phyloP scores from a whole-genome alignment of 306 rosid genomes.

The Hippophae tibetana region DNA sequence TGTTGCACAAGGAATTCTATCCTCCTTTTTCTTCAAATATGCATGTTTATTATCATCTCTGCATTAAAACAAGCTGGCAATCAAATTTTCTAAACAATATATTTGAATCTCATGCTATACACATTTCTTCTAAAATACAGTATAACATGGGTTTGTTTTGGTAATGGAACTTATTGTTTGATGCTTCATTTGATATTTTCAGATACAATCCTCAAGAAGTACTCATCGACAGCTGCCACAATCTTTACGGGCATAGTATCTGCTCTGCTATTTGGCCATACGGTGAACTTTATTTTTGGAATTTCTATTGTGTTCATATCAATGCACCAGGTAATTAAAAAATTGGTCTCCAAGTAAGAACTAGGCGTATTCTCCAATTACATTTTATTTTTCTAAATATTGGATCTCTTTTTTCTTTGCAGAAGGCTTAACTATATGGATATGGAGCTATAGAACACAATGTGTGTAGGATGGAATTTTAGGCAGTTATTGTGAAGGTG shows the following conservation, averaged over 20 bases:
- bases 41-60: conserved; percentile 43
- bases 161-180: neutral
- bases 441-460: no score
- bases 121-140: neutral
- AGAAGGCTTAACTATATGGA: no score
- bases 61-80: neutral
- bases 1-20: conserved; percentile 95
- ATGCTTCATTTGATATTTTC: conserved; percentile 24
- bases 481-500: no score
- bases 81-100: neutral
- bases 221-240: conserved; percentile 95
- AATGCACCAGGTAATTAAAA: conserved; percentile 80
- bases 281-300: conserved; percentile 79
- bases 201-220: conserved; percentile 97
- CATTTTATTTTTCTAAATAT: no score
- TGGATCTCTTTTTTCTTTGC: no score
- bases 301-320: conserved; percentile 97
- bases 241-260: conserved; percentile 98
- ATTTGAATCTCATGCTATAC: neutral
- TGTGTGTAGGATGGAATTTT: no score
- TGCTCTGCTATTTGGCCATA: conserved; percentile 88
- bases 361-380: neutral
- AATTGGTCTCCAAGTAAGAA: neutral
- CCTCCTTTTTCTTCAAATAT: conserved; percentile 97
- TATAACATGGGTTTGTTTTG: neutral